These are phyloP conservation scores for Diplodia scrobiculata DNA, from an alignment of 2,329 filamentous ascomycete genomes.

Conservation along the genomic window DNA sequence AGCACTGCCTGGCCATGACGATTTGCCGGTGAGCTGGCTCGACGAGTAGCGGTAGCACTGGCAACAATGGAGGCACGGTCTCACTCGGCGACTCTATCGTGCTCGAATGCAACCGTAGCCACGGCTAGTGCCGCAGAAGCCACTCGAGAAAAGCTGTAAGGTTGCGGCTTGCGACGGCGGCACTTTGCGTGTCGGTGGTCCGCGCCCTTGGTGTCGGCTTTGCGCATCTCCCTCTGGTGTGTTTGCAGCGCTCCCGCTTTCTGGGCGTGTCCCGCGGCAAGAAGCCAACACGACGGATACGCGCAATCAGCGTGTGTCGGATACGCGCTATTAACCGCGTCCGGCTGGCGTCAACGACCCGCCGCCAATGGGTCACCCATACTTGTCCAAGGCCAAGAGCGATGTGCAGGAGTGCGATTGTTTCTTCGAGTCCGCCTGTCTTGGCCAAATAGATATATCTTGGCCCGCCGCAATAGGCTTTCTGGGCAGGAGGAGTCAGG, in stretches of 20 bases:
- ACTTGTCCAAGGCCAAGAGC: neutral
- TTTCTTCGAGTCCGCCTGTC: constrained; percentile 1
- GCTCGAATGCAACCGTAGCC: constrained; percentile 8
- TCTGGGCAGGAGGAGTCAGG: constrained; percentile 16
- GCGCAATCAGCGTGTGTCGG: constrained; percentile 15
- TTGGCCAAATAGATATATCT: constrained; percentile 14
- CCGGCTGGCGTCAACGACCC: neutral
- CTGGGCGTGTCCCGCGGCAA: neutral
- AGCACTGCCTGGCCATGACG: neutral
- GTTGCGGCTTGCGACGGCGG: neutral
- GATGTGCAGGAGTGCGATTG: constrained; percentile 2
- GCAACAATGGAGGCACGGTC: constrained; percentile 13
- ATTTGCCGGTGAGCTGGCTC: constrained; percentile 7
- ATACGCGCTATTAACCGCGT: neutral
- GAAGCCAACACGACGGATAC: neutral
- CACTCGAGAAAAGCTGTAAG: neutral
- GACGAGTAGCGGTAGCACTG: neutral
- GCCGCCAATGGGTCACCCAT: neutral
- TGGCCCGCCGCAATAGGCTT: constrained; percentile 10
- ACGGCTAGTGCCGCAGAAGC: neutral
- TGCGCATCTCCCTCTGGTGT: neutral
- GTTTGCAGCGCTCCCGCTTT: neutral
- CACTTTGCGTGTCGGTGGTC: neutral
- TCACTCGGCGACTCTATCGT: neutral
- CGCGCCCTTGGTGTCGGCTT: constrained; percentile 6